Evolutionary conservation across 805 yeast genomes (phyloP), one percentile per base, ranked within the genome.

Genomic region (Saturnispora saitoi): DNA sequence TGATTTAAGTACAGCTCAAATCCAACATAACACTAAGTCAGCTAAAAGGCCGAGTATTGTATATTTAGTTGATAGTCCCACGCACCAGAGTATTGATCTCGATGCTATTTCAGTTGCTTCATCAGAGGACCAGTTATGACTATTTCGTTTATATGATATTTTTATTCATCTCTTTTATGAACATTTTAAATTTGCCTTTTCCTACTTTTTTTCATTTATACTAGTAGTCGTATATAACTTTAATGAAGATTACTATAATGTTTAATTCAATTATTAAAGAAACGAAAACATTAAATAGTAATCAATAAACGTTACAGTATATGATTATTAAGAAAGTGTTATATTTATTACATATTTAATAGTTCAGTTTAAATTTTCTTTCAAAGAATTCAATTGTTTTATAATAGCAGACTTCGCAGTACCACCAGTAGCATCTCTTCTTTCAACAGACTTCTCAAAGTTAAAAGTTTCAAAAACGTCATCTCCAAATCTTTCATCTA

Each of bases 381-480:
- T 49, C 55, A 77, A 65, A 46, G 53, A 57, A 3, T 61, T 64
- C 42, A 91, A 70, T 67, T 93, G 99, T 59, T 79, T 76, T 44
- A 79, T 62, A n/a, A 93, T 86, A 14, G 99, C 97, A 32, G 80
- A 67, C 67, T 82, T 88, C 14, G 98, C 96, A 30, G 99, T 90
- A 56, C 99, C 99, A 53, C 99, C 99, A 49, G 81, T 89, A 19
- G 98, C 96, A 45, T 83, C 80, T 71, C 99, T 86, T 76, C 95
- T 86, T 72, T 93, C 99, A 22, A 93, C 98, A 63, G 95, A 85
- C 52, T 76, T 80, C 63, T 93, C 98, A 64, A 91, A 93, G 69
- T 91, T 76, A 62, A 93, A 93, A n/a, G 86, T 88, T 40, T 80
- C 83, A 52, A 69, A 76, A 12, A 93, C 95, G 63, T 93, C 98